Evolutionary conservation across 805 yeast genomes (phyloP).

Genomic region (Lachancea thermotolerans): DNA sequence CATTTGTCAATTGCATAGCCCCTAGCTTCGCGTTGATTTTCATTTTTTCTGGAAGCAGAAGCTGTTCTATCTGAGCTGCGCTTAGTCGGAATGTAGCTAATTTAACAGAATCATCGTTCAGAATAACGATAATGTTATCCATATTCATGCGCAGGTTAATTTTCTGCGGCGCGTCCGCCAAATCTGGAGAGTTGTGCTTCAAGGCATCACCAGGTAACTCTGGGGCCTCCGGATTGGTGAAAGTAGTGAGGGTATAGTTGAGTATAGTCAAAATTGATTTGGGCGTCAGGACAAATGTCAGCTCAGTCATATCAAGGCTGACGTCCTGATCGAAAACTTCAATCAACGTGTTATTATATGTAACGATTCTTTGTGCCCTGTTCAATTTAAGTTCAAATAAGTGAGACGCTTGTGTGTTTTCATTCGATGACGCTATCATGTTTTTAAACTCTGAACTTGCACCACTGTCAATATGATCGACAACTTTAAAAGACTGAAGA

Average conservation of each 20-base stretch:
- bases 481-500: constrained; percentile 59
- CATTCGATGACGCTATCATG: constrained; percentile 57
- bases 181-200: constrained; percentile 56
- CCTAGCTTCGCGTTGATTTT: constrained; percentile 69
- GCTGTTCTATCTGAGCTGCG: constrained; percentile 60
- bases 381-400: constrained; percentile 55
- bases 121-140: constrained; percentile 63
- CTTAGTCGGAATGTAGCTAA: constrained; percentile 73
- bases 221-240: constrained; percentile 70
- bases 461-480: constrained; percentile 65
- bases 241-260: constrained; percentile 78
- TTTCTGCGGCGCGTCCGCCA: constrained; percentile 61
- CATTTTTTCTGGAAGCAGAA: constrained; percentile 70
- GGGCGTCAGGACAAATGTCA: constrained; percentile 67
- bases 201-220: constrained; percentile 64
- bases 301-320: constrained; percentile 66
- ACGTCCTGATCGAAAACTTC: constrained; percentile 76
- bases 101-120: constrained; percentile 78
- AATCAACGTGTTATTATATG: constrained; percentile 42
- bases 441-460: constrained; percentile 59
- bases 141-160: constrained; percentile 62
- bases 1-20: constrained; percentile 71
- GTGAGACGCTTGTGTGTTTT: constrained; percentile 32
- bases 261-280: constrained; percentile 70
- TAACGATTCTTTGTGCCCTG: constrained; percentile 54